Percentiles rank a stretch among this genome's conserved stretches.
Conservation (phyloP, 2,329 filamentous ascomycete genomes). For the Venturia carpophila region DNA sequence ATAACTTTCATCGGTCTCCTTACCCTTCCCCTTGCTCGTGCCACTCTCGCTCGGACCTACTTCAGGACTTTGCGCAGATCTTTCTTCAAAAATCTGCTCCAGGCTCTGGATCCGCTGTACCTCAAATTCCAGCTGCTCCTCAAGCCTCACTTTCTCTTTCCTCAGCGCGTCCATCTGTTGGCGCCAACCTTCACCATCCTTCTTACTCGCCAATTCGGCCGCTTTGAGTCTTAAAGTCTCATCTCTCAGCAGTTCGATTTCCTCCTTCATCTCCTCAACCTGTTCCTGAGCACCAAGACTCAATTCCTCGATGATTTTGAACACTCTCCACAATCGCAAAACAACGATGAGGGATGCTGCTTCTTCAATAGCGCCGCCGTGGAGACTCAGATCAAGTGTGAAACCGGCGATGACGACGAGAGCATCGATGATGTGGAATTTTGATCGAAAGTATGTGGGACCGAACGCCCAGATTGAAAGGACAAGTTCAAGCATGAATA, state of each 20-base stretch:
- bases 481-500: slow-evolving; percentile 58
- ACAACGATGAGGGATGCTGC: slow-evolving; percentile 60
- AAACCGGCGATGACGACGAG: slow-evolving; percentile 55
- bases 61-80: not conserved
- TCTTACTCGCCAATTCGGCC: not conserved
- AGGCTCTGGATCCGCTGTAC: not conserved
- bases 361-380: slow-evolving; percentile 50
- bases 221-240: slow-evolving; percentile 38
- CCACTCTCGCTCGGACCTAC: not conserved
- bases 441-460: slow-evolving; percentile 32
- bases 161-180: not conserved
- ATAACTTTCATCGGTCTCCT: not conserved
- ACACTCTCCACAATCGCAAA: slow-evolving; percentile 59
- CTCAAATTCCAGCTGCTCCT: not conserved
- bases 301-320: slow-evolving; percentile 64
- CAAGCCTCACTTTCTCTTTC: not conserved
- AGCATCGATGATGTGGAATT: slow-evolving; percentile 58
- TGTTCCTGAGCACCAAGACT: slow-evolving; percentile 55
- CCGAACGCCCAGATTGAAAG: slow-evolving; percentile 56
- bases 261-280: slow-evolving; percentile 49
- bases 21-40: not conserved
- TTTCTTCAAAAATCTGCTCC: not conserved
- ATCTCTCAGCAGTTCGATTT: slow-evolving; percentile 45
- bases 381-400: slow-evolving; percentile 52
- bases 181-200: not conserved